Evolutionary conservation across 768 basidiomycete genomes (phyloP), one percentile per base, ranked within the genome.

Genomic region (Vararia minispora): DNA sequence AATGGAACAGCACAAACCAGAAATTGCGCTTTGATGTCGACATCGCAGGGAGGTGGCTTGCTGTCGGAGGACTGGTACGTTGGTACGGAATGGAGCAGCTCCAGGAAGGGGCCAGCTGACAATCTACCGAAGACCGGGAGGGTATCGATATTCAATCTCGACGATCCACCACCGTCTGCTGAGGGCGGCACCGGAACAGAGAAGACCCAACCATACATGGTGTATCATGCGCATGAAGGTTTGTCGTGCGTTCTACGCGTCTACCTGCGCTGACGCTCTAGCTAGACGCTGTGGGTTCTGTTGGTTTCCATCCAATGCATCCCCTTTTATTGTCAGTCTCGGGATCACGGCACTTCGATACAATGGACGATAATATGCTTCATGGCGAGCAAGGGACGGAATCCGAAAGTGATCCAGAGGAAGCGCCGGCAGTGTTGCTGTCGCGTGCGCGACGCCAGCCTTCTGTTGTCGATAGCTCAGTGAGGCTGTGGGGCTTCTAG

Each of bases 11-110:
- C 42, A 81, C 83, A 16, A 91, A 92, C 52, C 92, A 95, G 56
- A 73, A 73, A 45, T 61, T 79, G 18, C 56, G 61, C n/a, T 92
- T 94, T 50, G 86, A 86, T 47, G 53, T 92, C 1, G 87, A 92
- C 51, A 38, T 66, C 9, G 62, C 66, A 27, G 88, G 90, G 1
- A 63, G 60, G 32, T 76, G 70, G 58, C 48, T 92, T 26, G 68
- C 66, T 18, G 59, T 69, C 2, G 89, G 89, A 1, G 76, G 78
- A 54, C 71, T 79, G 65, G 87, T 80, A 36, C 28, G 73, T 58
- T 24, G 16, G 10, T n/a, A 12, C 26, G 17, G 24, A 27, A 36
- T 24, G 26, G 33, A 14, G 14, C 39, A 32, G 28, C 5, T 27
- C 28, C 45, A 88, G 85, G 46, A 55, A 26, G 87, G 88, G 3